phyloP scores from a whole-genome alignment of 2,329 filamentous ascomycete species.

The Coniochaeta sp. region DNA sequence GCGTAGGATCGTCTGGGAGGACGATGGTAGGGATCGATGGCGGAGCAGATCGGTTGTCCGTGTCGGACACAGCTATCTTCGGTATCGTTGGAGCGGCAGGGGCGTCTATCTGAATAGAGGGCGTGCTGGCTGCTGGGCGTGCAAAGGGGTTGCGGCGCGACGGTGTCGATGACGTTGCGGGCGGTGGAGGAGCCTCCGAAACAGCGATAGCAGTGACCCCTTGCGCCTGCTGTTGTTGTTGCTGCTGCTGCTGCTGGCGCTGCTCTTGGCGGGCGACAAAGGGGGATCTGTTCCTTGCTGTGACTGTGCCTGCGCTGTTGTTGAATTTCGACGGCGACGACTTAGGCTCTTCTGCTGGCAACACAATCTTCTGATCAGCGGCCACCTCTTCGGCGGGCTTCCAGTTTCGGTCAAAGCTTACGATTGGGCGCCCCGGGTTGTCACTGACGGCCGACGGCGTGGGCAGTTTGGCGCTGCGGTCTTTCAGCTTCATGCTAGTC shows the following conservation, averaged over 20 bases:
- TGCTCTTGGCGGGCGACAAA: slow-evolving; percentile 4
- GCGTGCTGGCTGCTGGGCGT: slow-evolving; percentile 16
- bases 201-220: slow-evolving; percentile 47
- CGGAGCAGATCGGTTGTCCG: slow-evolving; percentile 10
- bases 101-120: slow-evolving; percentile 37
- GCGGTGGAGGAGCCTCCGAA: slow-evolving; percentile 35
- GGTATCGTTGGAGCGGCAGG: slow-evolving; percentile 36
- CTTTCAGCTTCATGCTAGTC: slow-evolving; percentile 80
- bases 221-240: slow-evolving; percentile 23
- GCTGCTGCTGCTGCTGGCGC: slow-evolving; percentile 17
- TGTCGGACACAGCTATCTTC: slow-evolving; percentile 26
- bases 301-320: slow-evolving; percentile 5
- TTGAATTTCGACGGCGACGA: slow-evolving; percentile 17
- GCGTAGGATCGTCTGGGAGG: slow-evolving; percentile 23
- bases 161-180: slow-evolving; percentile 26
- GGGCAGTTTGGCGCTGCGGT: slow-evolving; percentile 79
- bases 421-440: slow-evolving; percentile 83
- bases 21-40: slow-evolving; percentile 32
- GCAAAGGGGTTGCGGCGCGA: slow-evolving; percentile 25
- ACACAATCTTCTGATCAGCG: slow-evolving; percentile 55
- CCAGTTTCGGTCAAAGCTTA: slow-evolving; percentile 90
- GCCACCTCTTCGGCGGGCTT: slow-evolving; percentile 57
- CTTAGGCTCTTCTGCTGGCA: slow-evolving; percentile 31
- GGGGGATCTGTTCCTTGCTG: slow-evolving; percentile 7
- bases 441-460: slow-evolving; percentile 89